Percentiles rank a stretch among this genome's conserved stretches.
Conservation (phyloP, 2,329 filamentous ascomycete species). For the Apiospora hydei region DNA sequence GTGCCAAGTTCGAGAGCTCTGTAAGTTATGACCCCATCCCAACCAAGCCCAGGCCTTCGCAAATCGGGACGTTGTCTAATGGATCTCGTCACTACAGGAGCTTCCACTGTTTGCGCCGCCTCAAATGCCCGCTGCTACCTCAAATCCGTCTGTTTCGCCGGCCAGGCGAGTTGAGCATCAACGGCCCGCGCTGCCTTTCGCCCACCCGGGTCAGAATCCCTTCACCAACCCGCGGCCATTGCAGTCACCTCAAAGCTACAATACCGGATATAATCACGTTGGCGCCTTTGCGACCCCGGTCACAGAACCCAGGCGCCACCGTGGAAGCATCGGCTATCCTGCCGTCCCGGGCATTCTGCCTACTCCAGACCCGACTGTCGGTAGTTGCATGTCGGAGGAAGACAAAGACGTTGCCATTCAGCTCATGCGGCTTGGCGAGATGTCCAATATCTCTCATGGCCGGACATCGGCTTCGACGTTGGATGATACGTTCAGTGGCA, state of each 20-base stretch:
- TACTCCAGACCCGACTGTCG: constrained; percentile 96
- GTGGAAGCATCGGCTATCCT: constrained; percentile 67
- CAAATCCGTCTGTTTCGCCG: constrained; percentile 95
- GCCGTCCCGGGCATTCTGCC: constrained; percentile 72
- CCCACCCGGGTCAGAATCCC: constrained; percentile 77
- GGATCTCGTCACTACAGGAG: constrained; percentile 66
- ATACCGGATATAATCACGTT: constrained; percentile 60
- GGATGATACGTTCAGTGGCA: constrained; percentile 92
- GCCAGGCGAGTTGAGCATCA: constrained; percentile 80
- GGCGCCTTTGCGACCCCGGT: constrained; percentile 69
- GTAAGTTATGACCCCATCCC: constrained; percentile 67
- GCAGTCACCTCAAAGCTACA: constrained; percentile 84
- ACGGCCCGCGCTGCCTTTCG: constrained; percentile 77
- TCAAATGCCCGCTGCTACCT: constrained; percentile 91
- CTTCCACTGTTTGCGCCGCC: constrained; percentile 93
- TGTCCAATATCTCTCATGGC: constrained; percentile 91
- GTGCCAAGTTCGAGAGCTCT: constrained; percentile 95
- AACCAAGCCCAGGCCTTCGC: constrained; percentile 28
- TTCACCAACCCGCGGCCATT: constrained; percentile 80
- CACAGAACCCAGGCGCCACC: constrained; percentile 69
- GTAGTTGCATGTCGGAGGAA: constrained; percentile 96
- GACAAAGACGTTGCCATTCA: constrained; percentile 93
- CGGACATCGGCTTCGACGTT: constrained; percentile 92
- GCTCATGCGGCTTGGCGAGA: constrained; percentile 93
- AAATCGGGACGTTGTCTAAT: constrained; percentile 44